Conservation (phyloP, 2,329 filamentous ascomycete genomes). For the Colletotrichum truncatum region DNA sequence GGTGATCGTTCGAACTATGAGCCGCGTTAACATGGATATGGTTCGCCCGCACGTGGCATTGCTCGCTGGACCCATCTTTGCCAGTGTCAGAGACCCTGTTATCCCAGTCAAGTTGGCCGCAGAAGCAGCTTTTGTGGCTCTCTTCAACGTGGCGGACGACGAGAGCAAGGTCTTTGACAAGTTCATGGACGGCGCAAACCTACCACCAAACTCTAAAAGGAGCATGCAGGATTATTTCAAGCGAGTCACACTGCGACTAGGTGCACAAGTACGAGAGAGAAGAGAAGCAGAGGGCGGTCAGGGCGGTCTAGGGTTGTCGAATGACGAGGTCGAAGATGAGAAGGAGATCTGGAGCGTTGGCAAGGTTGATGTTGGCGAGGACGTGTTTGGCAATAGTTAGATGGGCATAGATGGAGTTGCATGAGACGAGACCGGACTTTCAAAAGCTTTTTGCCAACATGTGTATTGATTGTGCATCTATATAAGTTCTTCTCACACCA, state of each 20-base stretch:
- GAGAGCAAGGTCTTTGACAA: slow-evolving; percentile 90
- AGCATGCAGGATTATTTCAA: slow-evolving; percentile 99
- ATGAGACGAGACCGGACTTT: slow-evolving; percentile 26
- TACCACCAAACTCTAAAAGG: slow-evolving; percentile 79
- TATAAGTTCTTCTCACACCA: no score
- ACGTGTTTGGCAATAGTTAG: slow-evolving; percentile 56
- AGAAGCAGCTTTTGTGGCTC: slow-evolving; percentile 90
- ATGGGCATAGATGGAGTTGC: slow-evolving; percentile 9
- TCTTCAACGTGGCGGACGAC: slow-evolving; percentile 90
- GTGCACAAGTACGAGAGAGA: slow-evolving; percentile 87
- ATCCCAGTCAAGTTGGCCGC: slow-evolving; percentile 96
- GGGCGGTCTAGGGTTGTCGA: slow-evolving; percentile 84
- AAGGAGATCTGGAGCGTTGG: slow-evolving; percentile 96
- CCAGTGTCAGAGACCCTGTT: slow-evolving; percentile 86
- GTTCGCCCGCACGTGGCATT: slow-evolving; percentile 82
- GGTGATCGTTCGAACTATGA: slow-evolving; percentile 87
- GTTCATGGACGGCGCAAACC: slow-evolving; percentile 77
- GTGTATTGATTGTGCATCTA: no score
- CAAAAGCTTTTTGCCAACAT: no score
- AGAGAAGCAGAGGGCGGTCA: slow-evolving; percentile 91
- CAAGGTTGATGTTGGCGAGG: slow-evolving; percentile 80
- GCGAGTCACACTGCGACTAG: slow-evolving; percentile 84
- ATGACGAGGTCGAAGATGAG: slow-evolving; percentile 94
- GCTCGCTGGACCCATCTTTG: slow-evolving; percentile 86
- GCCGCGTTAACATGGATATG: slow-evolving; percentile 80